These are phyloP conservation scores for Fragosphaeria purpurea DNA, from an alignment of 2,329 filamentous ascomycete genomes.

Conservation along the genomic window DNA sequence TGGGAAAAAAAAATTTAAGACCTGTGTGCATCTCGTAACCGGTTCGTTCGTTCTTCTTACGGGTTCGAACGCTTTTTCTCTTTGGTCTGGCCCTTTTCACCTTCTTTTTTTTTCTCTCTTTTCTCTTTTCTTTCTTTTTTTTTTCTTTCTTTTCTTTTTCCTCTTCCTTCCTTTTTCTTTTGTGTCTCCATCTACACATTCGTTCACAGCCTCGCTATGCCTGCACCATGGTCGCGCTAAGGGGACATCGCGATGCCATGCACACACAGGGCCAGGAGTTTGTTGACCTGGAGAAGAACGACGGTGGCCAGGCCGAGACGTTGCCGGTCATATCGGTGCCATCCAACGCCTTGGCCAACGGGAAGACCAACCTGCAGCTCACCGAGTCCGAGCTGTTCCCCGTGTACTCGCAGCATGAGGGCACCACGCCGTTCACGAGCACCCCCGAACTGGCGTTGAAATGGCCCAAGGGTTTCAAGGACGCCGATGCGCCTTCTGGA, in stretches of 20 bases:
- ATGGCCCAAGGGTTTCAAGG: slow-evolving; percentile 1
- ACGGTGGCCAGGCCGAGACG: neutral
- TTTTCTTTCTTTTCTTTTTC: neutral
- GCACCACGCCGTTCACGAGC: neutral
- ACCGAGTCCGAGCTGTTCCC: neutral
- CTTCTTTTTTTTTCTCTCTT: neutral
- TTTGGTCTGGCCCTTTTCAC: neutral
- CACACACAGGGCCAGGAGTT: neutral
- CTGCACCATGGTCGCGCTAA: neutral
- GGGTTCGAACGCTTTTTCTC: no score
- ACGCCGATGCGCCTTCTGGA: neutral
- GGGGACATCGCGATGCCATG: neutral
- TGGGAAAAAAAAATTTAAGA: neutral
- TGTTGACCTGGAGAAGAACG: slow-evolving; percentile 3
- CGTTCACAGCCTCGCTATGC: neutral
- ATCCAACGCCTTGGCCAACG: neutral
- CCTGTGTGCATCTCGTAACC: no score
- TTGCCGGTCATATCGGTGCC: no score
- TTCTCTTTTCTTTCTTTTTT: neutral
- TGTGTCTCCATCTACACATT: neutral
- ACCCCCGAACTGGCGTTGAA: neutral
- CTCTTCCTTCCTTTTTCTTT: neutral
- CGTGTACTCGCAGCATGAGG: neutral
- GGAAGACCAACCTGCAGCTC: neutral
- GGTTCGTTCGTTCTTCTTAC: neutral